These are phyloP conservation scores for Lactarius sanguifluus DNA, from an alignment of 768 basidiomycete genomes.

Conservation along the genomic window DNA sequence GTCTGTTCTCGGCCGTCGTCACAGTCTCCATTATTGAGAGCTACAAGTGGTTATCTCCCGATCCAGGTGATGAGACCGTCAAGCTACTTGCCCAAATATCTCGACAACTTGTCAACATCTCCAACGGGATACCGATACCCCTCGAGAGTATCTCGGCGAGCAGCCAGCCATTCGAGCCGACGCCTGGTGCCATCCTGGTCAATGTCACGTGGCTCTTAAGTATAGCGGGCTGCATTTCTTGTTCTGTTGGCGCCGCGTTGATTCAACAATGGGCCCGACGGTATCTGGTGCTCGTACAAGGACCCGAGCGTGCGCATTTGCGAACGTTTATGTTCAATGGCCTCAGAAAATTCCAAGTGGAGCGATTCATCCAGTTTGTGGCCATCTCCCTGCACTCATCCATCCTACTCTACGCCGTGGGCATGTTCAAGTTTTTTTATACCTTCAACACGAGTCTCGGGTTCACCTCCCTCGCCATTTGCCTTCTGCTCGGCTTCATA, in stretches of 20 bases:
- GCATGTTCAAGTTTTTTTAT: not conserved
- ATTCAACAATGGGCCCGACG: too few species aligned
- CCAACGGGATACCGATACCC: too few species aligned
- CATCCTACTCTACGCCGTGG: conserved; percentile 2
- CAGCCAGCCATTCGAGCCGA: too few species aligned
- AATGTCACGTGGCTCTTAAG: too few species aligned
- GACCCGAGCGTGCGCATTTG: not conserved
- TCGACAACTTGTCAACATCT: too few species aligned
- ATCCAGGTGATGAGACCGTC: too few species aligned
- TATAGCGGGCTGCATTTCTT: too few species aligned
- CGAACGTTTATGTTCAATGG: conserved; percentile 1
- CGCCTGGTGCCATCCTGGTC: too few species aligned
- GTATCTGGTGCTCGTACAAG: not conserved
- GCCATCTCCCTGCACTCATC: not conserved
- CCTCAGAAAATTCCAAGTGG: not conserved
- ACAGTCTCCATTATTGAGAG: conserved; percentile 24
- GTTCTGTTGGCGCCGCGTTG: too few species aligned
- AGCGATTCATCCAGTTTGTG: not conserved
- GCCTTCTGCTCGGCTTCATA: not conserved
- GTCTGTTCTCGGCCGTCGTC: conserved; percentile 23
- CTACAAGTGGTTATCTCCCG: conserved; percentile 14
- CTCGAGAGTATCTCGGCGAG: too few species aligned
- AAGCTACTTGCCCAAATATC: too few species aligned
- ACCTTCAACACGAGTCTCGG: not conserved
- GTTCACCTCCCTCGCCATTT: not conserved